Evolutionary conservation across 345 rosid species (phyloP).

Genomic region (Abelmoschus esculentus): DNA sequence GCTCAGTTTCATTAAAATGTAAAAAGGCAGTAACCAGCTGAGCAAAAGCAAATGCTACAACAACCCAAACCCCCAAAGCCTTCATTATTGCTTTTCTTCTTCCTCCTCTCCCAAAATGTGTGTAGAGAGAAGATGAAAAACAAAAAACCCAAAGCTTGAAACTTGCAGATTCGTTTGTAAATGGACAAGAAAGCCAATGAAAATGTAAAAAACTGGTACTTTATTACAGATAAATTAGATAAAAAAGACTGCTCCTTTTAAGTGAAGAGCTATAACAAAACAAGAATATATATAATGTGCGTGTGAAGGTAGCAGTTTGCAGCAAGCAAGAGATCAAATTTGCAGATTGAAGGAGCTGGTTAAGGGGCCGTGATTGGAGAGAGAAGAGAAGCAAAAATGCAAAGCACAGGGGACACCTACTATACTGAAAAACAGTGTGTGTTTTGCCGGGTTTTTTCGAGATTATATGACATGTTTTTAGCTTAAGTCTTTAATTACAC

Average conservation of each 20-base stretch:
- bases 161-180: conserved; percentile 5
- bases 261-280: background rate
- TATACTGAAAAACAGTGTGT: background rate
- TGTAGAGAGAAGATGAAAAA: background rate
- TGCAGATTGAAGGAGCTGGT: conserved; percentile 7
- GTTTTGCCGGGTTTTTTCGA: conserved; percentile 15
- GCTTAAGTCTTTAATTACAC: background rate
- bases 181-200: background rate
- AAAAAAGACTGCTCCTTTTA: background rate
- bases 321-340: background rate
- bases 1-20: conserved; percentile 52
- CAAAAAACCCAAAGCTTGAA: conserved; percentile 14
- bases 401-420: background rate
- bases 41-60: conserved; percentile 20
- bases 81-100: conserved; percentile 20
- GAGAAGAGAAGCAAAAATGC: background rate
- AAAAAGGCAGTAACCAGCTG: conserved; percentile 35
- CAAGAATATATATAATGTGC: background rate
- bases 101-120: conserved; percentile 12
- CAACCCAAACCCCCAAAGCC: conserved; percentile 30
- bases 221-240: background rate
- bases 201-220: background rate
- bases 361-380: background rate
- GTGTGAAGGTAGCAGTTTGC: background rate
- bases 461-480: background rate